A percentile compares a stretch with the other conserved stretches of the same genome.
These are phyloP conservation scores for Pestalotiopsis sp. DNA, from an alignment of 2,329 filamentous ascomycete genomes.

Conservation along the genomic window DNA sequence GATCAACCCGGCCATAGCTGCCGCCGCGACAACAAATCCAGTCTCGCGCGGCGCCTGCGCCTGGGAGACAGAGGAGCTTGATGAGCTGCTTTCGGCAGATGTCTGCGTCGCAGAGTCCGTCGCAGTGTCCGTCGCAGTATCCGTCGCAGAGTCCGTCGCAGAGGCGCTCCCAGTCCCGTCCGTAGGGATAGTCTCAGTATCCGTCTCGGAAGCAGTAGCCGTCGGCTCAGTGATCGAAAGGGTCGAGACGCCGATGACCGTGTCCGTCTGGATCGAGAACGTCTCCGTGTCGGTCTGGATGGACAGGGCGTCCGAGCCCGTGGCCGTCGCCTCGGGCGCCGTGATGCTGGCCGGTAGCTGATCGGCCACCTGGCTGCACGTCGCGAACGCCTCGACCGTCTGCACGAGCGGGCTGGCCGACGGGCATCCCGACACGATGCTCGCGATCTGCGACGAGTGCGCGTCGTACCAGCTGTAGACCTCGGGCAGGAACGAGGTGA, in stretches of 20 bases:
- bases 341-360: neutral
- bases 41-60: slow-evolving; percentile 10
- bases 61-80: neutral
- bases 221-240: neutral
- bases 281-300: neutral
- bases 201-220: neutral
- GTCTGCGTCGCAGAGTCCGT: neutral
- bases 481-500: slow-evolving; percentile 24
- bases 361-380: slow-evolving; percentile 1
- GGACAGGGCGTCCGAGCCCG: neutral
- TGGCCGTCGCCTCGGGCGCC: neutral
- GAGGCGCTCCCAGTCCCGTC: neutral
- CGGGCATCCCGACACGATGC: slow-evolving; percentile 22
- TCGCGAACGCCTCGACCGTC: slow-evolving; percentile 2
- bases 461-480: slow-evolving; percentile 28
- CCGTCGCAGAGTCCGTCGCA: neutral
- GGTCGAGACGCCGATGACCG: neutral
- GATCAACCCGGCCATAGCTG: neutral
- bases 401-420: neutral
- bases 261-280: slow-evolving; percentile 8
- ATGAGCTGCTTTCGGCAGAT: neutral
- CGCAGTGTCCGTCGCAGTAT: neutral
- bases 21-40: slow-evolving; percentile 2
- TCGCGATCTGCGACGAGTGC: slow-evolving; percentile 19
- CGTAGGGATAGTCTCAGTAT: neutral